Evolutionary conservation across 2,329 filamentous ascomycete species (phyloP).

Genomic region (Xylariaceae sp.): DNA sequence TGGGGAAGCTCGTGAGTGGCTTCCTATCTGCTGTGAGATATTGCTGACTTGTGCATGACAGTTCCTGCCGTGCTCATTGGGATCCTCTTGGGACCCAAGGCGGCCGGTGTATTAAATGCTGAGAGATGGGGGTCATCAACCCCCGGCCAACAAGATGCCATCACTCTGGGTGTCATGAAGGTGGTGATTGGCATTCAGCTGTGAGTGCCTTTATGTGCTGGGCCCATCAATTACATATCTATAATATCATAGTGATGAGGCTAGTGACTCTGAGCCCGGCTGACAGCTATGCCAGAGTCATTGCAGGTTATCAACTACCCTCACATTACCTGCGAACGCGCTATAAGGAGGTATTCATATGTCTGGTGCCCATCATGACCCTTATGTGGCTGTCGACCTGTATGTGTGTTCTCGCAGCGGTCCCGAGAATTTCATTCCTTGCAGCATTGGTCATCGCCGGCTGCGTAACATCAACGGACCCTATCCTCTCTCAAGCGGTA

Average conservation of each 20-base stretch:
- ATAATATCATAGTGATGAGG: conserved; percentile 1
- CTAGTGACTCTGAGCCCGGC: neutral
- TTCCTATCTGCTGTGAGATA: neutral
- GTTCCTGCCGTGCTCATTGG: conserved; percentile 53
- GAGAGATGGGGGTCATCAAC: conserved; percentile 34
- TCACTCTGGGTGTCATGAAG: conserved; percentile 47
- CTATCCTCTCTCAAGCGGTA: conserved; percentile 57
- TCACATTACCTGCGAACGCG: conserved; percentile 47
- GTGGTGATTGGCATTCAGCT: conserved; percentile 60
- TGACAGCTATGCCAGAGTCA: conserved; percentile 31
- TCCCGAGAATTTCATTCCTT: conserved; percentile 51
- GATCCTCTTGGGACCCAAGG: conserved; percentile 49
- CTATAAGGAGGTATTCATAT: conserved; percentile 50
- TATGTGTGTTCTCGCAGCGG: conserved; percentile 48
- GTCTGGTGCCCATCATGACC: conserved; percentile 56
- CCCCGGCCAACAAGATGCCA: conserved; percentile 30
- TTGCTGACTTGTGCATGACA: conserved; percentile 19
- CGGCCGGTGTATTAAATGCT: conserved; percentile 47
- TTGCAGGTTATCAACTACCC: conserved; percentile 58
- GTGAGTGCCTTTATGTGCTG: conserved; percentile 6
- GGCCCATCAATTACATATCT: neutral
- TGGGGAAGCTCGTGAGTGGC: conserved; percentile 46
- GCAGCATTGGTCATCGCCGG: conserved; percentile 54
- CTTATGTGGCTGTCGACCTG: conserved; percentile 59
- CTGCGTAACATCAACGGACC: conserved; percentile 59